Evolutionary conservation across 768 basidiomycete species (phyloP).

Genomic region (Tulasnella sp.): DNA sequence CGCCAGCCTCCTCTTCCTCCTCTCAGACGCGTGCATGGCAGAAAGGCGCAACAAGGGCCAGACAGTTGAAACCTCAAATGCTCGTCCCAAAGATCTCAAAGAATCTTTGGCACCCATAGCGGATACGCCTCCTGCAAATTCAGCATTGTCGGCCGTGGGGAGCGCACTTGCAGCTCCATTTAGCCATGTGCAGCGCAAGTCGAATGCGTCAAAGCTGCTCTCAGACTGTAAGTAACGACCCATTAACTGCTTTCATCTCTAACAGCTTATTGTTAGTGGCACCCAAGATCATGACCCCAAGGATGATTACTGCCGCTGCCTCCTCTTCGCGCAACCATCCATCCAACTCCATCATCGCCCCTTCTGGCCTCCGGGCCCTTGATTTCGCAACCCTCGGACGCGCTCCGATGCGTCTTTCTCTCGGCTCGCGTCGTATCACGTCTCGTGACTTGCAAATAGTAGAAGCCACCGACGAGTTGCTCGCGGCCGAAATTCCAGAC

Average conservation of each 20-base stretch:
- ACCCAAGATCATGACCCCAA: conserved; percentile 87
- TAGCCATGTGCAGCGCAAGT: conserved; percentile 54
- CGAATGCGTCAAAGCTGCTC: conserved; percentile 71
- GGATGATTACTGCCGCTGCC: conserved; percentile 69
- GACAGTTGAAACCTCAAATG: background rate
- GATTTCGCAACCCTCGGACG: conserved; percentile 81
- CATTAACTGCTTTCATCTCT: conserved; percentile 26
- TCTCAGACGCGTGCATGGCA: background rate
- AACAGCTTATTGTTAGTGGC: conserved; percentile 57
- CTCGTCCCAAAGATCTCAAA: background rate
- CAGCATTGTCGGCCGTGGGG: conserved; percentile 43
- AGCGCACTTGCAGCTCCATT: conserved; percentile 75
- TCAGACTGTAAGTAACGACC: conserved; percentile 63
- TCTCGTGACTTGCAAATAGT: conserved; percentile 83
- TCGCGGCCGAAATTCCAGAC: conserved; percentile 72
- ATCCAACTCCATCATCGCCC: conserved; percentile 46
- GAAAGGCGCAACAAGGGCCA: conserved; percentile 15
- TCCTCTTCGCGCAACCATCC: conserved; percentile 52
- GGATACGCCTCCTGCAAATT: background rate
- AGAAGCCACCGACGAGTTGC: conserved; percentile 78
- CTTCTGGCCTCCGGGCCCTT: conserved; percentile 41
- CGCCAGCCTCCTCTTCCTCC: background rate
- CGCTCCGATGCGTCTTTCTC: conserved; percentile 69
- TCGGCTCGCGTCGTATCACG: conserved; percentile 69
- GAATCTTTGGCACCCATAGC: conserved; percentile 1